Conservation (phyloP, 1,284 basidiomycete species). For the Phaffia rhodozyma region DNA sequence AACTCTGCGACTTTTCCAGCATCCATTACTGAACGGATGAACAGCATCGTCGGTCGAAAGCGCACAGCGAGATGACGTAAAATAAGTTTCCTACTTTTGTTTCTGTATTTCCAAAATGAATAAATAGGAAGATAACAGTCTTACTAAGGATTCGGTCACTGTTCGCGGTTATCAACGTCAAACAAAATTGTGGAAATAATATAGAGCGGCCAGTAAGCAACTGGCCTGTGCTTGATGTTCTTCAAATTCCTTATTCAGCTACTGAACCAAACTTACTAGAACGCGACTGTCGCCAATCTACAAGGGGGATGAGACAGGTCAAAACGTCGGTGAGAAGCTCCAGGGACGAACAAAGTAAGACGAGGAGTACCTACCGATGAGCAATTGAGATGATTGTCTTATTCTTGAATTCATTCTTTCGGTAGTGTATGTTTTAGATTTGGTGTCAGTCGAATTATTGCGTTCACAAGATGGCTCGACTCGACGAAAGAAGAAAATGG, state of each 20-base stretch:
- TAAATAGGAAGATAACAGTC: no score
- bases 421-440: no score
- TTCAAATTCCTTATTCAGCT: no score
- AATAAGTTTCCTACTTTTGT: no score
- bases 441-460: no score
- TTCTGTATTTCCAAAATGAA: no score
- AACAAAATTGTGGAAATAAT: slow-evolving; percentile 1
- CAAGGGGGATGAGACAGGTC: slow-evolving; percentile 8
- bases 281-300: not conserved
- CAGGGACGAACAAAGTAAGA: not conserved
- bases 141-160: no score
- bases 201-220: not conserved
- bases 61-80: no score
- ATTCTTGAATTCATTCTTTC: slow-evolving; percentile 29
- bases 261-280: not conserved
- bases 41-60: no score
- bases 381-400: slow-evolving; percentile 52
- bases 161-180: no score
- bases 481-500: no score
- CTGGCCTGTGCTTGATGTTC: not conserved
- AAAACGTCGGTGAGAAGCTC: slow-evolving; percentile 28
- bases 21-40: slow-evolving; percentile 30
- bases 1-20: slow-evolving; percentile 29
- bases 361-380: slow-evolving; percentile 62
- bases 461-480: no score